Base-by-base conservation (phyloP, 1,139 yeast genomes). In the Pneumocystis wakefieldiae region DNA sequence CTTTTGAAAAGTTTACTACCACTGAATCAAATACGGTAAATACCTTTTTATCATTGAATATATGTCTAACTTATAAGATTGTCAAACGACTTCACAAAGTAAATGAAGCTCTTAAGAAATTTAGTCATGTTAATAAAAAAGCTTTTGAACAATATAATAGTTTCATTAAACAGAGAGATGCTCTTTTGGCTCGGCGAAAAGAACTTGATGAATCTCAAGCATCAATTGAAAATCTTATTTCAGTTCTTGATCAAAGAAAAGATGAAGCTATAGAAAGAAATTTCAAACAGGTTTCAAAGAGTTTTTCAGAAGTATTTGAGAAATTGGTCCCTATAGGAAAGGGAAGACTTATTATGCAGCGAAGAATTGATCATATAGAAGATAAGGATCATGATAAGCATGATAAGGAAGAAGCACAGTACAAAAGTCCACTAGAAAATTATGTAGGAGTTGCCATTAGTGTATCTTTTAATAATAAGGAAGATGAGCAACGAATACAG, bases 381-480 rank as follows among this genome's bases (percentile, higher is more conserved):
- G 68, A 67, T 5, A 69, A 64, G 10, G 69, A 68, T 29, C 70
- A 69, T 29, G 71, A 67, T 1, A 72, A 70, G 12, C 70, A 67
- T 5, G 70, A 65, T 17, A 71, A 69, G 24, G 68, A 68, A n/a
- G 73, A 69, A 17, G 68, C 67, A 28, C 17, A 71, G 67, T 57
- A 62, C 39, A 61, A 61, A 39, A 67, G 67, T 0, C 71, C 71
- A 1, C 78, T 82, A n/a, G 86, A 86, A 32, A 81, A 82, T 65
- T 89, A 86, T 71, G 77, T 80, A 14, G 97, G 97, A 24, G 90
- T 92, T 3, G 82, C 95, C 0, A 88, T 92, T 65, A 80, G 87
- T 7, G 97, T 91, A 1, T 89, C 97, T 0, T 92, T 92, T 78
- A 92, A 90, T 71, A 86, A 95, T 17, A 86, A 85, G 69, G 81